A percentile compares a stretch with the other conserved stretches of the same genome.
These are phyloP conservation scores for Backusella mclennaniae DNA, from an alignment of 192 early-diverging fungal species.

Conservation along the genomic window DNA sequence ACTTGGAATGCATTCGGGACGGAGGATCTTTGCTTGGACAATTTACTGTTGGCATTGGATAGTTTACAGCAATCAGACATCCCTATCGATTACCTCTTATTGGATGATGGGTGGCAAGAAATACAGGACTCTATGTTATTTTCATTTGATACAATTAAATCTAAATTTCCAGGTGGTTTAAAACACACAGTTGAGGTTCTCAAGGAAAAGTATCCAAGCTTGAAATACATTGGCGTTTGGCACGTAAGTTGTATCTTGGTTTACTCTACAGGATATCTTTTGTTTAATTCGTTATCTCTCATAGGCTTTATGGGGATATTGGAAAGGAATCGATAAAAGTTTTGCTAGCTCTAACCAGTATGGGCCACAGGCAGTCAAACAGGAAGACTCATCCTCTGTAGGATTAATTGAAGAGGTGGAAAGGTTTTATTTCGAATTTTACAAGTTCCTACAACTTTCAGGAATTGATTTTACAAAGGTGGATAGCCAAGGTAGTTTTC, in stretches of 20 bases:
- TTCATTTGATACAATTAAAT: slow-evolving; percentile 30
- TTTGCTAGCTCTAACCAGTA: slow-evolving; percentile 14
- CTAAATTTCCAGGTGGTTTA: slow-evolving; percentile 48
- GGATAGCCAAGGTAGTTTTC: slow-evolving; percentile 53
- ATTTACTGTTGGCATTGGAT: slow-evolving; percentile 9
- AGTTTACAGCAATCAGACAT: slow-evolving; percentile 14
- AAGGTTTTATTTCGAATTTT: slow-evolving; percentile 52
- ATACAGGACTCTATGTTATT: slow-evolving; percentile 24
- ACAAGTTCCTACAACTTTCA: slow-evolving; percentile 40
- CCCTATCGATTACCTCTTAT: slow-evolving; percentile 33
- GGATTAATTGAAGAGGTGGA: slow-evolving; percentile 19
- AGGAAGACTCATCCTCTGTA: slow-evolving; percentile 15
- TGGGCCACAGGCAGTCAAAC: not conserved
- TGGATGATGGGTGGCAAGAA: slow-evolving; percentile 59
- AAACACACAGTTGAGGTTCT: slow-evolving; percentile 25
- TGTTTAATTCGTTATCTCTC: not conserved
- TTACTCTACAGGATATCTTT: too few relatives aligned
- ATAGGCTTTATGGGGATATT: slow-evolving; percentile 54
- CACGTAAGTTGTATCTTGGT: slow-evolving; percentile 21
- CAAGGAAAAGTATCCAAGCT: slow-evolving; percentile 19
- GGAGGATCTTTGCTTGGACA: not conserved
- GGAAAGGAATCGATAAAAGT: slow-evolving; percentile 48
- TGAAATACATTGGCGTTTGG: slow-evolving; percentile 52
- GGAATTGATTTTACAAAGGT: slow-evolving; percentile 56
- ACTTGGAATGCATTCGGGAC: slow-evolving; percentile 24